phyloP scores from a whole-genome alignment of 2,329 filamentous ascomycete genomes.

The Aspergillus sp. region DNA sequence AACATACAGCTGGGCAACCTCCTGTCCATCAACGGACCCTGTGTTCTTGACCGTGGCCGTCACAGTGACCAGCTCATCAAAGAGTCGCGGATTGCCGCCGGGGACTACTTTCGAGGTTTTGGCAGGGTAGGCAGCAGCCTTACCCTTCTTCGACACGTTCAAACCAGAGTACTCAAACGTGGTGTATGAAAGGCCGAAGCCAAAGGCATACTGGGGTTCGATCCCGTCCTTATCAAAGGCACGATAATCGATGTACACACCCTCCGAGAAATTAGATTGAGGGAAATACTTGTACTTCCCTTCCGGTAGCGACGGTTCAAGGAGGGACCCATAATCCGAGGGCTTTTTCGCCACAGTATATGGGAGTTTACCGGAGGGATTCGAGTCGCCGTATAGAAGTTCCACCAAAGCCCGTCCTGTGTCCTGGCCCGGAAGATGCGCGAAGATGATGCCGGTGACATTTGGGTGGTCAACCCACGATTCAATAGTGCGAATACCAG shows the following conservation, averaged over 20 bases:
- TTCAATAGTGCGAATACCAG: conserved; percentile 57
- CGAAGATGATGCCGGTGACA: conserved; percentile 63
- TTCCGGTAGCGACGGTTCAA: too few relatives aligned
- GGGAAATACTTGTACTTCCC: too few relatives aligned
- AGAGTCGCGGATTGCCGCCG: conserved; percentile 37
- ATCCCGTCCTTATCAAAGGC: too few relatives aligned
- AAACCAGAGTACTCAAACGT: too few relatives aligned
- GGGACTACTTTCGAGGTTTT: not conserved
- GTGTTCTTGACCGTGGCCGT: conserved; percentile 52
- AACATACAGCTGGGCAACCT: conserved; percentile 58
- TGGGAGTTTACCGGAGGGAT: conserved; percentile 59
- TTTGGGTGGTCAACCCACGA: conserved; percentile 63
- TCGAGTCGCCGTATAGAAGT: conserved; percentile 58
- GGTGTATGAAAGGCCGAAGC: too few relatives aligned
- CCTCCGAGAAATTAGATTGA: too few relatives aligned
- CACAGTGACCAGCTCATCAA: conserved; percentile 50
- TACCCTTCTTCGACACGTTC: too few relatives aligned
- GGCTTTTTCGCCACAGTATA: conserved; percentile 60
- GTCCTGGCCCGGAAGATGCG: conserved; percentile 65
- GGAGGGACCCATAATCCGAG: too few relatives aligned
- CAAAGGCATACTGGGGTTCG: too few relatives aligned
- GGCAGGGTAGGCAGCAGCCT: not conserved
- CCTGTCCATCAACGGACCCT: conserved; percentile 46
- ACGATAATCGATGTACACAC: too few relatives aligned
- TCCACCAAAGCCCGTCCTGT: conserved; percentile 57